Percentiles rank a stretch among this genome's conserved stretches.
These are phyloP conservation scores for Mycena sp. DNA, from an alignment of 1,284 basidiomycete species.

Conservation along the genomic window DNA sequence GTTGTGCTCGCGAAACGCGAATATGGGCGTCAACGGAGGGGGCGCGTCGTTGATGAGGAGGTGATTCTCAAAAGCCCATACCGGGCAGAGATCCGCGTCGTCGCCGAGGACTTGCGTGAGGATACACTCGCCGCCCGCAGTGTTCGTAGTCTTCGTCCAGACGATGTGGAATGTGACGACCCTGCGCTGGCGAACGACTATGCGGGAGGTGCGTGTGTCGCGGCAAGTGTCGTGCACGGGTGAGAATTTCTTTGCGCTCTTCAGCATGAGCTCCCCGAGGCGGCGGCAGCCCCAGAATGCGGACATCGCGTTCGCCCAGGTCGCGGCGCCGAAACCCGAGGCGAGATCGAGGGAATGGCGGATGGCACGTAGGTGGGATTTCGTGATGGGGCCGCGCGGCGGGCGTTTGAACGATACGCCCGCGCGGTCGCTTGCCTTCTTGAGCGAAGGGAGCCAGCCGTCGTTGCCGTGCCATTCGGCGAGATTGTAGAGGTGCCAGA, in stretches of 20 bases:
- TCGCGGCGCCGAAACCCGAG: conserved; percentile 2
- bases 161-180: background rate
- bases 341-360: conserved; percentile 4
- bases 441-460: background rate
- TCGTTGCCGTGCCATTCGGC: conserved; percentile 6
- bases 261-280: conserved; percentile 16
- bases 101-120: conserved; percentile 14
- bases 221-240: background rate
- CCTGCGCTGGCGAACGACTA: background rate
- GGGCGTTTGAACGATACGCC: conserved; percentile 4
- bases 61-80: conserved; percentile 8
- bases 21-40: conserved; percentile 10
- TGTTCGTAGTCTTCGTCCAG: background rate
- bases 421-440: conserved; percentile 1
- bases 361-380: conserved; percentile 17
- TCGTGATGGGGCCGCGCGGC: too few species aligned
- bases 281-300: conserved; percentile 26
- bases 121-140: conserved; percentile 6
- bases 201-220: background rate
- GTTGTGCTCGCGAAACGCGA: background rate
- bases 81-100: background rate
- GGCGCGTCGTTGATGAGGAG: conserved; percentile 4
- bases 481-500: too few species aligned
- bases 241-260: background rate
- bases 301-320: conserved; percentile 19